Percentiles rank a stretch among this genome's conserved stretches.
Conservation (phyloP, 192 early-diverging fungal species). For the Obelidium mucronatum region DNA sequence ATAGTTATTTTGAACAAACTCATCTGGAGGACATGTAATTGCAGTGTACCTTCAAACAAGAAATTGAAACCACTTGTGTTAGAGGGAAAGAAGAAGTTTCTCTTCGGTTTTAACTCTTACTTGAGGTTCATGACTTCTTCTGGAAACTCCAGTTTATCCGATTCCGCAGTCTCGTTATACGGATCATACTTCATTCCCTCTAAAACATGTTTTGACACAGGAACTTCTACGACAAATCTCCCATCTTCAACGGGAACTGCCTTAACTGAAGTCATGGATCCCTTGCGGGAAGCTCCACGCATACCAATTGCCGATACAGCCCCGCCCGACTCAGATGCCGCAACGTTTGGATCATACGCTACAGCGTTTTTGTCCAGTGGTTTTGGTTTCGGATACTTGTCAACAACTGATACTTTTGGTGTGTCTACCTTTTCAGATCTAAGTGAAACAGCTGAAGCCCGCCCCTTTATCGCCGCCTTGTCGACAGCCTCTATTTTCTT, state of each 20-base stretch:
- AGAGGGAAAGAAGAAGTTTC: neutral
- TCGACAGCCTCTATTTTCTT: too few relatives aligned
- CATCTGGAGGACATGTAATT: slow-evolving; percentile 81
- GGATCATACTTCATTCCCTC: slow-evolving; percentile 38
- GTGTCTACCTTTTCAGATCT: neutral
- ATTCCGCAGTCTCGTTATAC: slow-evolving; percentile 39
- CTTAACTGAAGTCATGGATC: slow-evolving; percentile 4
- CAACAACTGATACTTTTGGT: neutral
- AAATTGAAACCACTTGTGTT: too few relatives aligned
- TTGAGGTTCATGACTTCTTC: neutral
- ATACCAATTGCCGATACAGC: neutral
- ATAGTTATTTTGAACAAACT: slow-evolving; percentile 71
- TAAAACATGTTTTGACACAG: slow-evolving; percentile 45
- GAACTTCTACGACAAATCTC: slow-evolving; percentile 55
- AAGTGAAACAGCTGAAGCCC: neutral
- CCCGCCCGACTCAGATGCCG: neutral
- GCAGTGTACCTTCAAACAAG: slow-evolving; percentile 87
- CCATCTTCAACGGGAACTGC: slow-evolving; percentile 46
- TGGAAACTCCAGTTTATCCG: slow-evolving; percentile 40
- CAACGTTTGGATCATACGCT: neutral
- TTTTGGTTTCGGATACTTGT: neutral
- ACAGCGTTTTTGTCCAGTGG: neutral
- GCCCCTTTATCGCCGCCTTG: too few relatives aligned
- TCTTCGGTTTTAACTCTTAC: neutral
- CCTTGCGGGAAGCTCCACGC: neutral